These are phyloP conservation scores for Paramecium primaurelia DNA, from an alignment of 73 alveolate genomes.

Conservation along the genomic window DNA sequence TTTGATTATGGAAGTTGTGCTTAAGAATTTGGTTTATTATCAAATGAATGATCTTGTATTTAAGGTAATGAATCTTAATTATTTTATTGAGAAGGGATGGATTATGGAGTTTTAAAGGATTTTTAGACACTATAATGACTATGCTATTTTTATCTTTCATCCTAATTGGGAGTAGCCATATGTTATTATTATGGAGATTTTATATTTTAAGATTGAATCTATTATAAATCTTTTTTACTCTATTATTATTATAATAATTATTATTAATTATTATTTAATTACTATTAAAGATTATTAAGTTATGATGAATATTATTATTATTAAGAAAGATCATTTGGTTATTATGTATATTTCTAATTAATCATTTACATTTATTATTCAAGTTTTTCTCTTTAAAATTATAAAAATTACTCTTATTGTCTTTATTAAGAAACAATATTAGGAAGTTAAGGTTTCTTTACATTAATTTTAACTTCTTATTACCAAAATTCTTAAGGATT, in stretches of 20 bases:
- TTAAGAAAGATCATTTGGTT: background rate
- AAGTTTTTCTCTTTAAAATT: background rate
- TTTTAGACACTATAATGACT: background rate
- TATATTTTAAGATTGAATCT: background rate
- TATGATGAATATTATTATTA: background rate
- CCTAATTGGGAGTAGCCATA: background rate
- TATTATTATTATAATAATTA: background rate
- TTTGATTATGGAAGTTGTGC: background rate
- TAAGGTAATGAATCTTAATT: background rate
- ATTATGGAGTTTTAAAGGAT: background rate
- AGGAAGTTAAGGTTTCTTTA: background rate
- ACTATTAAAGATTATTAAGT: background rate
- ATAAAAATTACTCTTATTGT: background rate
- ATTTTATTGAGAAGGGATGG: background rate
- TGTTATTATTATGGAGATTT: background rate
- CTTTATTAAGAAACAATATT: background rate
- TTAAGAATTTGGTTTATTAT: background rate
- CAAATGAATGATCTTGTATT: background rate
- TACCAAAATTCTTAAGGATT: conserved; percentile 16
- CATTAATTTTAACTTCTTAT: background rate
- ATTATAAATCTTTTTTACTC: background rate
- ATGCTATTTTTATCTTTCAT: background rate
- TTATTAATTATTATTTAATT: background rate
- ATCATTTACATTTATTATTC: background rate
- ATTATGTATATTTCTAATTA: background rate